Conservation (phyloP, 192 early-diverging fungal species). For the Glomus cerebriforme region DNA sequence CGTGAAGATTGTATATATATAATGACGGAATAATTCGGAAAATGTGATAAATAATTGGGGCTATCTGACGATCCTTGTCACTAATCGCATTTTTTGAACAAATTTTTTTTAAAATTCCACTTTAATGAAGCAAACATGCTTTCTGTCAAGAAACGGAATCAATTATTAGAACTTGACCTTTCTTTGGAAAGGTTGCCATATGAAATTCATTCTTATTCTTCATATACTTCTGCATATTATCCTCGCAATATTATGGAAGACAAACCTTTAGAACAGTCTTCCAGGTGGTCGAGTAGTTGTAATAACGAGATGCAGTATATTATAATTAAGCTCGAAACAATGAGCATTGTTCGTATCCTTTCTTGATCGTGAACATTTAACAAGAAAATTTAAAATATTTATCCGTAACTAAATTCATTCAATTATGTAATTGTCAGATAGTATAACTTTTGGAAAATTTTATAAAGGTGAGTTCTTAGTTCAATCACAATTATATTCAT, state of each 20-base stretch:
- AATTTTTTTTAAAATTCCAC: no score
- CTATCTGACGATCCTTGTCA: no score
- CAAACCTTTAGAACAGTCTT: constrained; percentile 85
- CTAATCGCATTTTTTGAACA: no score
- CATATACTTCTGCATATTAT: constrained; percentile 81
- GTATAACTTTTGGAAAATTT: constrained; percentile 89
- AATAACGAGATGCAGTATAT: constrained; percentile 94
- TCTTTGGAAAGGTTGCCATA: constrained; percentile 48
- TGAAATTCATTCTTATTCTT: constrained; percentile 74
- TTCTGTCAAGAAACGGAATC: constrained; percentile 4
- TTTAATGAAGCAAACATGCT: background rate
- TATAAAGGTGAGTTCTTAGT: constrained; percentile 54
- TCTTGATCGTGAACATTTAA: background rate
- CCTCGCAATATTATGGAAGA: constrained; percentile 82
- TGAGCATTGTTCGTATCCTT: constrained; percentile 79
- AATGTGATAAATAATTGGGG: no score
- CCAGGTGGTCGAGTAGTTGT: constrained; percentile 84
- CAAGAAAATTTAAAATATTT: background rate
- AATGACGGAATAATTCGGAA: no score
- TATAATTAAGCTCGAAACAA: constrained; percentile 83
- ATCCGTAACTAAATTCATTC: background rate
- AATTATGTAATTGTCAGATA: background rate
- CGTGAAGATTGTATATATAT: no score
- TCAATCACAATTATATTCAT: background rate
- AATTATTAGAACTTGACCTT: background rate